These are phyloP conservation scores for Sanghuangporus sanghuang DNA, from an alignment of 1,284 basidiomycete genomes.

Conservation along the genomic window DNA sequence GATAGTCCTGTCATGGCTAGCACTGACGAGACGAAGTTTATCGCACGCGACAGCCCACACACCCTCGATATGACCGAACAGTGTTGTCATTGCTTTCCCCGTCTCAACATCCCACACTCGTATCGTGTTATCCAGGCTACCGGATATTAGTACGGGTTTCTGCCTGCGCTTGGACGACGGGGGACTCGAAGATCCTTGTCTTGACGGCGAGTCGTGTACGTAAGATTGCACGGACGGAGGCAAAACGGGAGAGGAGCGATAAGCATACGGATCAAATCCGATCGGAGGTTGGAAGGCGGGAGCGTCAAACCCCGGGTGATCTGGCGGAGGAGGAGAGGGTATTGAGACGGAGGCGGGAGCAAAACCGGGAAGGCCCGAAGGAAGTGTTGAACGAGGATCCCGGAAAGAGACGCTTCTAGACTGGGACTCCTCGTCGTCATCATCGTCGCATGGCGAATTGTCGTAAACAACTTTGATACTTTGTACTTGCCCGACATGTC, in stretches of 20 bases:
- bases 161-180: constrained; percentile 18
- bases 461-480: constrained; percentile 76
- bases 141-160: constrained; percentile 81
- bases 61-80: constrained; percentile 96
- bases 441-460: constrained; percentile 39
- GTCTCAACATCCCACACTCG: constrained; percentile 95
- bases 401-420: not conserved
- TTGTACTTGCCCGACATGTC: constrained; percentile 95
- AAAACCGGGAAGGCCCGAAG: constrained; percentile 22
- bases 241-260: constrained; percentile 14
- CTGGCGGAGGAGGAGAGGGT: constrained; percentile 15
- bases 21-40: constrained; percentile 87
- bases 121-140: constrained; percentile 93
- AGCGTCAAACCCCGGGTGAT: constrained; percentile 22
- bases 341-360: constrained; percentile 22
- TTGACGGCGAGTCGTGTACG: not conserved
- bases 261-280: constrained; percentile 22
- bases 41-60: constrained; percentile 96
- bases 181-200: constrained; percentile 9
- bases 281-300: constrained; percentile 18
- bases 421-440: not conserved
- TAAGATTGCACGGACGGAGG: constrained; percentile 11
- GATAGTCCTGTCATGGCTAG: constrained; percentile 89
- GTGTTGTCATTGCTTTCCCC: constrained; percentile 73
- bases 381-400: constrained; percentile 18